Percentiles rank a stretch among this genome's conserved stretches.
Conservation (phyloP, 2,329 filamentous ascomycete genomes). For the Claviceps sp. region DNA sequence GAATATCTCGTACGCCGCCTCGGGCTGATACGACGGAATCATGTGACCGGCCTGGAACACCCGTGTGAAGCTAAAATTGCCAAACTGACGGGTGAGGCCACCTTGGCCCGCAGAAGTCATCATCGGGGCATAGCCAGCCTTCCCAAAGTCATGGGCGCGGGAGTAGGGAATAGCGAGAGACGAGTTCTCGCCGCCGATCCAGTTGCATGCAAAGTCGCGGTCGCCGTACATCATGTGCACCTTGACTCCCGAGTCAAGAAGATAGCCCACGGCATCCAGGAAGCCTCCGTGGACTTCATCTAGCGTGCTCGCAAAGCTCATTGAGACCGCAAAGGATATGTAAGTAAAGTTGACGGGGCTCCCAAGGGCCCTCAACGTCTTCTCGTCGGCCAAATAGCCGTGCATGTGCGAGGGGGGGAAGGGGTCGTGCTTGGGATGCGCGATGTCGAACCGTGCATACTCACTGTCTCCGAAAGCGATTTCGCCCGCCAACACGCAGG, state of each 20-base stretch:
- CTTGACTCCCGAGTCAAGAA: constrained; percentile 49
- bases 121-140: constrained; percentile 58
- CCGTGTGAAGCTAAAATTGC: constrained; percentile 55
- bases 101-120: constrained; percentile 48
- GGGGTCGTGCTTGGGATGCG: constrained; percentile 40
- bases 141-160: constrained; percentile 30
- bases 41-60: constrained; percentile 54
- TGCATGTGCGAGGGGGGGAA: constrained; percentile 50
- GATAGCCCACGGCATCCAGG: constrained; percentile 39
- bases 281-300: constrained; percentile 40
- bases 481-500: constrained; percentile 39
- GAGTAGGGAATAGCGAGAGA: constrained; percentile 48
- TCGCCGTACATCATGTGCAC: constrained; percentile 60
- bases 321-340: constrained; percentile 26
- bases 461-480: constrained; percentile 39
- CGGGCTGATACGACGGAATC: constrained; percentile 45
- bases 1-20: constrained; percentile 43
- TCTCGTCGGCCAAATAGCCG: constrained; percentile 46
- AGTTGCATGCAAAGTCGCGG: constrained; percentile 48
- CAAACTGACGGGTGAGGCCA: constrained; percentile 60
- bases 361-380: constrained; percentile 45
- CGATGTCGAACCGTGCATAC: constrained; percentile 46
- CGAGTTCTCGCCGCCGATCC: constrained; percentile 57
- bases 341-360: constrained; percentile 46
- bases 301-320: constrained; percentile 47